Evolutionary conservation across 495 filamentous ascomycete genomes (phyloP).

Genomic region (Bathelium albidoporum): DNA sequence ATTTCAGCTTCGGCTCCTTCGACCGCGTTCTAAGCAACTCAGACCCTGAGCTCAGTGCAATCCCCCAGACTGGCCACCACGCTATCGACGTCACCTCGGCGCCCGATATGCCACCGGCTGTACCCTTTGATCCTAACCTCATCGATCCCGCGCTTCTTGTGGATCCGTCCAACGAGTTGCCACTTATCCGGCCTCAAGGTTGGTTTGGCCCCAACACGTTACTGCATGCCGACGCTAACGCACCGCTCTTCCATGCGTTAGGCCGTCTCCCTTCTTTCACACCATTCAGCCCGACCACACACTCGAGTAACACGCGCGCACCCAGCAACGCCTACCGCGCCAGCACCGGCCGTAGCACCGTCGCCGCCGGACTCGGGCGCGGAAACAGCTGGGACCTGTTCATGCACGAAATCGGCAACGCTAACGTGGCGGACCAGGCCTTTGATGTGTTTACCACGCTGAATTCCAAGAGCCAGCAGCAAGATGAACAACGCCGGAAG

Average conservation of each 20-base stretch:
- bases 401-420: not conserved
- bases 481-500: not conserved
- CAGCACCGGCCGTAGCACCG: not conserved
- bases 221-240: not conserved
- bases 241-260: not conserved
- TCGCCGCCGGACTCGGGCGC: not conserved
- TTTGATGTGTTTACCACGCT: not conserved
- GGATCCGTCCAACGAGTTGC: not conserved
- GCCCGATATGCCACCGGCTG: not conserved
- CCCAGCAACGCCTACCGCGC: not conserved
- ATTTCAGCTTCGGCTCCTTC: not conserved
- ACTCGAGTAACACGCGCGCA: not conserved
- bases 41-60: not conserved
- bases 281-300: not conserved
- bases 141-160: not conserved
- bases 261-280: not conserved
- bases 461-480: not conserved
- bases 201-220: not conserved
- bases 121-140: not conserved
- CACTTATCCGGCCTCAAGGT: not conserved
- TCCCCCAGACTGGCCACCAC: not conserved
- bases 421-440: not conserved
- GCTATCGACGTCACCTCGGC: not conserved
- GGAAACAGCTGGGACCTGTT: not conserved
- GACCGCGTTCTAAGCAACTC: not conserved